Conservation (phyloP, 352 stramenopile genomes). For the Globisporangium perplexum region DNA sequence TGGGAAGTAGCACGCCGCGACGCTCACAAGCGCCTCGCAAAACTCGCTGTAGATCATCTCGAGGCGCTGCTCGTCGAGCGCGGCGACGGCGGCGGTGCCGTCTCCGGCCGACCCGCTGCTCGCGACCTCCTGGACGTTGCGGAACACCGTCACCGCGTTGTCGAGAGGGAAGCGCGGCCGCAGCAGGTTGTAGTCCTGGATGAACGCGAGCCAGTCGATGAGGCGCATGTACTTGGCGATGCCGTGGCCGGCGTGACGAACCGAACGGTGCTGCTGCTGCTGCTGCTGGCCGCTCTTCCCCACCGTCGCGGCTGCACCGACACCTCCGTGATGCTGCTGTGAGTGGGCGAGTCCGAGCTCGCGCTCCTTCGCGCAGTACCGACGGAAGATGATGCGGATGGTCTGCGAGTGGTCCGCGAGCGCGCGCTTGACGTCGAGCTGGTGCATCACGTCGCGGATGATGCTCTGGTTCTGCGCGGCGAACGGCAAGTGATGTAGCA, state of each 20-base stretch:
- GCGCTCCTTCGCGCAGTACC: conserved; percentile 64
- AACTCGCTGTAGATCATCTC: conserved; percentile 77
- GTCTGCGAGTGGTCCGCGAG: conserved; percentile 50
- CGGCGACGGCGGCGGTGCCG: too few species aligned
- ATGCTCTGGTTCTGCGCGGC: conserved; percentile 46
- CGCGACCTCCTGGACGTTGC: conserved; percentile 53
- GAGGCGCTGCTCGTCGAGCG: conserved; percentile 16
- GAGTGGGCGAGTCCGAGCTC: conserved; percentile 17
- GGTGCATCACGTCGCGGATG: conserved; percentile 51
- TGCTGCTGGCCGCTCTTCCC: background rate
- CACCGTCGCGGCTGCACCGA: background rate
- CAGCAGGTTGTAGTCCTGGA: conserved; percentile 65
- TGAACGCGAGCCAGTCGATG: conserved; percentile 60
- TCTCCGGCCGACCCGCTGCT: conserved; percentile 21
- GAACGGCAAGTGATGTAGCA: conserved; percentile 40
- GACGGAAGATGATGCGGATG: conserved; percentile 65
- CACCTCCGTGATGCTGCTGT: conserved; percentile 5
- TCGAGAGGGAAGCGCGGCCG: conserved; percentile 55
- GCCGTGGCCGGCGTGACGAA: conserved; percentile 18
- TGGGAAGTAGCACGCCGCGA: conserved; percentile 51
- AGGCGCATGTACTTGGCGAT: conserved; percentile 66
- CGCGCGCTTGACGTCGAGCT: conserved; percentile 41
- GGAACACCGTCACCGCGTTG: conserved; percentile 48
- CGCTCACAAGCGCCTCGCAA: conserved; percentile 53
- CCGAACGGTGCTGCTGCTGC: too few species aligned